A percentile compares a stretch with the other conserved stretches of the same genome.
Conservation (phyloP, 257 asterid genomes). For the Jaltomata sinuosa region DNA sequence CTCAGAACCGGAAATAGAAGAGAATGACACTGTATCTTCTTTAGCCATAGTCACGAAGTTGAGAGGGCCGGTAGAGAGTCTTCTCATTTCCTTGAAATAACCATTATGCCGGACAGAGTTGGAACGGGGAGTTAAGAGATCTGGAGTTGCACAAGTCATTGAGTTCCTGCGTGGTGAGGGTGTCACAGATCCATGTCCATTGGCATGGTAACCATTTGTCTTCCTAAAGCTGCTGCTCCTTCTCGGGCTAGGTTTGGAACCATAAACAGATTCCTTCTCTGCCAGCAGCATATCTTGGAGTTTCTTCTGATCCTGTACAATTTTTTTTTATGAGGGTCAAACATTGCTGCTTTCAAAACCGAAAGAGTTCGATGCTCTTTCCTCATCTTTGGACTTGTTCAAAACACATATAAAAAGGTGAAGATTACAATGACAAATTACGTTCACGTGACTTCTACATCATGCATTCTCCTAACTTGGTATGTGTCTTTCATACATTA, state of each 20-base stretch:
- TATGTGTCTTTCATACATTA: not conserved
- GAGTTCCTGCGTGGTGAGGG: conserved; percentile 85
- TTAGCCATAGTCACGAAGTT: conserved; percentile 69
- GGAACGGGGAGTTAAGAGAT: conserved; percentile 72
- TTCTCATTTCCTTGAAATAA: conserved; percentile 71
- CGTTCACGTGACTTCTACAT: not conserved
- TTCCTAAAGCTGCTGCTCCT: conserved; percentile 58
- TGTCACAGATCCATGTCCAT: conserved; percentile 66
- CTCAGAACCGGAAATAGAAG: conserved; percentile 82
- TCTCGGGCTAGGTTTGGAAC: conserved; percentile 88
- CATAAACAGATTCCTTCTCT: conserved; percentile 69
- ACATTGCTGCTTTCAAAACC: not conserved
- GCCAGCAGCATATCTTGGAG: conserved; percentile 70
- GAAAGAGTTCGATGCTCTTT: not conserved
- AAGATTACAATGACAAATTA: not conserved
- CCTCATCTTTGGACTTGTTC: not conserved
- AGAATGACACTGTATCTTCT: conserved; percentile 86
- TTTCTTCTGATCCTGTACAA: conserved; percentile 96
- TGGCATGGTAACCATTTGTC: conserved; percentile 36
- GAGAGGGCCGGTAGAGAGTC: conserved; percentile 74
- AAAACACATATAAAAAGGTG: not conserved
- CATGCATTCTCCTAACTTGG: not conserved
- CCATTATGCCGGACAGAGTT: conserved; percentile 57
- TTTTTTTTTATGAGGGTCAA: not conserved
- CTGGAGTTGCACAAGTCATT: conserved; percentile 53